Base-by-base conservation (phyloP, 495 filamentous ascomycete species). In the Cairneyella variabilis region DNA sequence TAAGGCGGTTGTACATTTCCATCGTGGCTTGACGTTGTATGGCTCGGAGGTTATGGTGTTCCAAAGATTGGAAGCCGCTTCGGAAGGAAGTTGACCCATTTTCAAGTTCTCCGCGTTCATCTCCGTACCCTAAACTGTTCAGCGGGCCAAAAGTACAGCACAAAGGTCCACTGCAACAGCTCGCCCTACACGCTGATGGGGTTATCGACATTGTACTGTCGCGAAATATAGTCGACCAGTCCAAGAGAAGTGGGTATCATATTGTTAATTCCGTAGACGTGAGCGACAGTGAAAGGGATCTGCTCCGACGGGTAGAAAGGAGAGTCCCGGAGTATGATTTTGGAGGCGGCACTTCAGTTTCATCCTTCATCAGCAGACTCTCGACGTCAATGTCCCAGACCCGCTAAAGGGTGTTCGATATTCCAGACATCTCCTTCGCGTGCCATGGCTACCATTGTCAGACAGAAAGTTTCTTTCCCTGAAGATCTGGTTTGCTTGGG, bases 321-420 rank as follows among this genome's bases (percentile, higher is more conserved):
- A 2, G 82, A 84, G 41, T 70, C 68, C 7, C 53, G 59, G 69
- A 57, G 38, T 72, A 75, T 8, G 65, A 43, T 3, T 55, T 69
- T 3, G 61, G 60, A 0, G 64, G 60, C 8, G 63, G 54, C n/a
- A 69, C 5, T 21, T 60, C 48, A 42, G 45, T 12, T 23, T 58
- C 32, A 26, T 58, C 18, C n/a, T 18, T 38, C 30, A 1, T 68
- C 64, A 39, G 61, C 27, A 51, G 64, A 60, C 11, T 40, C 48
- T 36, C 64, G 4, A 83, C 67, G 55, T 87, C 73, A 20, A 88
- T 61, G 25, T 76, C 73, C 83, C 84, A 89, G 5, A 76, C 70
- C 3, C 70, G 69, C 30, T 67, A 65, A 23, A 89, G 63, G 20
- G 82, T 66, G 59, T 30, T 68, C 68, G n/a, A 85, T 65, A 0